Evolutionary conservation across 164 flowering plant genomes (phyloP), one percentile per base, ranked within the genome.

Genomic region (Akebia trifoliata): DNA sequence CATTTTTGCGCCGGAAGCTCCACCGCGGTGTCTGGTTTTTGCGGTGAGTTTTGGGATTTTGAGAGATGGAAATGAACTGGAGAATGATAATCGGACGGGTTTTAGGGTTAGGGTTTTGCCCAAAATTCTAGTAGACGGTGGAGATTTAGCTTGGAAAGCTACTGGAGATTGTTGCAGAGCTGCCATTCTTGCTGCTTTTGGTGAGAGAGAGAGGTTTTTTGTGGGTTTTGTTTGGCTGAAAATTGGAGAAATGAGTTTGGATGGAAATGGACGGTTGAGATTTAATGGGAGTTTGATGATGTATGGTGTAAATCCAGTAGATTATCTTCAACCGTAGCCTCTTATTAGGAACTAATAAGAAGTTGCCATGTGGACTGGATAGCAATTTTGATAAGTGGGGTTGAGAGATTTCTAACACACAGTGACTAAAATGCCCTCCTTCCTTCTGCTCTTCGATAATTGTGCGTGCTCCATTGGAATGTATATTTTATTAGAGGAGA

Each of bases 161-260:
- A 75, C 56, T 37, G 84, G 70, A 11, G 80, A 59, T 46, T 71
- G 82, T 49, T 74, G 84, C 37, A 81, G 76, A 21, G 85, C 75
- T 4, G 82, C 77, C 81, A 77, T 78, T 66, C 40, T 42, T 22
- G 9, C 14, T 34, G 45, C 5, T 11, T 5, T n/a, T n/a, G n/a
- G 32, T 17, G 4, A 10, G 24, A 30, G 59, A 4, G 26, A 24
- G 34, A 25, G 31, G 15, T 48, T 34, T 2, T 34, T 2, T 24
- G 35, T 28, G 49, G 4, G 11, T 24, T 51, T 14, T 21, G 31
- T 18, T 21, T 28, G 42, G 49, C 15, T 0, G 39, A 26, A 17
- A 36, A 30, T 24, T 1, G 36, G 4, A 56, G 28, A 31, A 21
- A 18, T n/a, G 26, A 36, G 31, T 56, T 40, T 53, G 39, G 48